Base-by-base conservation (phyloP, 2,329 filamentous ascomycete species). In the Sporothrix brunneoviolacea region DNA sequence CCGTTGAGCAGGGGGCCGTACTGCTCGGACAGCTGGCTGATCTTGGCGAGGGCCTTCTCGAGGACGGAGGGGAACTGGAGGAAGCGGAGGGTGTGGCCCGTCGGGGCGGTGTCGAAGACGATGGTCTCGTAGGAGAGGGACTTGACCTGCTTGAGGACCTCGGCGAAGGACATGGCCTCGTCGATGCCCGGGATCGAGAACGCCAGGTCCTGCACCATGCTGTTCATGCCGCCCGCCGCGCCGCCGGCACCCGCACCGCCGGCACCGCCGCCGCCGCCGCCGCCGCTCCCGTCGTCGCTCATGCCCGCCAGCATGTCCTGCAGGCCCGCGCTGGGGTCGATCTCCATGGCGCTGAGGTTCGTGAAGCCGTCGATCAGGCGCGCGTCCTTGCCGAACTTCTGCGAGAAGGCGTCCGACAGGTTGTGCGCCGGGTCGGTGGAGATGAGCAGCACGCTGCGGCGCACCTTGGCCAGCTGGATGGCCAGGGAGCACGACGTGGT, bases 361-460 rank as follows among this genome's bases (percentile, higher is more conserved):
- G 84, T 82, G 64, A 95, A 96, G 59, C 93, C 93, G 60, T 95
- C 84, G 58, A 98, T 79, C 35, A 95, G 82, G 56, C 90, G 83
- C 48, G 93, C 93, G 70, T 98, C 93, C 76, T 98, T 98, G 74
- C 93, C 93, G 64, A 98, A 98, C 73, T 98, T 98, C 71, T 98
- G 91, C 60, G 88, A 89, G 71, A 98, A 98, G 54, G 93, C 93
- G 73, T 98, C 93, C 60, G 87, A 93, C 57, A 98, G 79, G 72
- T 98, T 98, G 79, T 98, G 93, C 47, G 93, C 93, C 48, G 93
- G 93, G 70, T 98, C 93, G 62, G 93, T 98, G 35, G 91, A 96
- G 73, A 98, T 98, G 67, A 98, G 85, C 52, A 98, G 82, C 55
- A 98, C 93, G 55, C 88, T 95, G 71, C 91, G 91, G 70, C 93